Evolutionary conservation across 1,284 basidiomycete genomes (phyloP), one percentile per base, ranked within the genome.

Genomic region (Apiotrichum laibachii): DNA sequence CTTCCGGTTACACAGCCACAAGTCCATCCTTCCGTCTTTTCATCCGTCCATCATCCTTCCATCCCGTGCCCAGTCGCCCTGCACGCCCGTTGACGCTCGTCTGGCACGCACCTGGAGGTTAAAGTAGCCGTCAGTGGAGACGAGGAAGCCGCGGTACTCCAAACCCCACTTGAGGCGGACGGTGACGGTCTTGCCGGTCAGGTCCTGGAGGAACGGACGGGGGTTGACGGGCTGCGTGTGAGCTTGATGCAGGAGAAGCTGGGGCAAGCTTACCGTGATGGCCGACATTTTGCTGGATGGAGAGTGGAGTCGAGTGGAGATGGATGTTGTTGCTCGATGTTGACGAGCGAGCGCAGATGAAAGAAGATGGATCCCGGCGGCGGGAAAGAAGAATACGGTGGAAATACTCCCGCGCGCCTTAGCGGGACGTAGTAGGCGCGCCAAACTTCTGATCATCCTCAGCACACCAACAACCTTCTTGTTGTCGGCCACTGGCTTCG

Each of bases 81-180:
- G 16, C 40, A 13, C 37, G 4, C 4, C 40, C n/a, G 13, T 42
- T 16, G 13, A 16, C 40, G 16, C 40, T 42, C 40, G 16, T 16
- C 18, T n/a, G 8, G 6, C 18, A 80, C 84, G 64, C 69, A 92
- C 94, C 83, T 99, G 96, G 55, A 99, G 84, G 80, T 99, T 99
- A 94, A 99, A 98, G 81, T 97, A 99, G 34, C 91, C 91, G 79
- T 99, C 96, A 7, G 95, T 97, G 75, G 91, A 95, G 67, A 99
- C 95, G 62, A 99, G 84, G 81, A 95, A 99, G 50, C 96, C 95
- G 82, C 94, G 97, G 84, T 99, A 99, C 78, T 98, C 94, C 64
- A 98, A 84, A 63, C 96, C 96, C 96, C 96, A 99, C 82, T 99
- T 99, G 75, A 99, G 85, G 62, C 87, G 85, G 60, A 99, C 94